Conservation (phyloP, 2,329 filamentous ascomycete genomes). For the Helotiales sp. region DNA sequence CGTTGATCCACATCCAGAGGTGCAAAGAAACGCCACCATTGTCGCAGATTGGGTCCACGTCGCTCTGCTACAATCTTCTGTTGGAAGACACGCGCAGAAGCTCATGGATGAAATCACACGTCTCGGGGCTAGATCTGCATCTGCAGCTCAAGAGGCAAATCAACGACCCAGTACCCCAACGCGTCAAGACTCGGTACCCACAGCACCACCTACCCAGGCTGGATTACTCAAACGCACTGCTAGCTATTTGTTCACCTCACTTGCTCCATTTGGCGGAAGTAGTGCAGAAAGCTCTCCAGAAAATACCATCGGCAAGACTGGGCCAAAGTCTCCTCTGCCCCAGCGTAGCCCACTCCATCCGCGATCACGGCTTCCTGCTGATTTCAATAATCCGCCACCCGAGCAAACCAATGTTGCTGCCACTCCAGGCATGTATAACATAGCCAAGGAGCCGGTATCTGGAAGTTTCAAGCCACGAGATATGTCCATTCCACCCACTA, state of each 20-base stretch:
- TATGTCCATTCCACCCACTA: constrained; percentile 54
- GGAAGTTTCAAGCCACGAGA: constrained; percentile 69
- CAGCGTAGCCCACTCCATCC: constrained; percentile 30
- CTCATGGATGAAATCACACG: constrained; percentile 73
- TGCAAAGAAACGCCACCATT: constrained; percentile 80
- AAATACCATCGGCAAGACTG: constrained; percentile 22
- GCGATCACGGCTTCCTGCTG: constrained; percentile 49
- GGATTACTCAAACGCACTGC: constrained; percentile 64
- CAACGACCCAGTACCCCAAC: constrained; percentile 33
- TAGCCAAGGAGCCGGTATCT: constrained; percentile 76
- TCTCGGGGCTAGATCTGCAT: constrained; percentile 47
- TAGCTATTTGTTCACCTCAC: constrained; percentile 57
- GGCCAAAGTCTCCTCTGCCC: constrained; percentile 28
- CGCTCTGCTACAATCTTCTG: constrained; percentile 72
- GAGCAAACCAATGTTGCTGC: constrained; percentile 72
- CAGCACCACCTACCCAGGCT: constrained; percentile 52
- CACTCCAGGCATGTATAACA: constrained; percentile 69
- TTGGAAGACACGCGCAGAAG: constrained; percentile 68
- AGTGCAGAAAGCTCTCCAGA: constrained; percentile 30
- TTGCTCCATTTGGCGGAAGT: constrained; percentile 46
- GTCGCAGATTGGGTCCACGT: constrained; percentile 85
- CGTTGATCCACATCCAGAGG: constrained; percentile 91
- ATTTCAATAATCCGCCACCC: constrained; percentile 60
- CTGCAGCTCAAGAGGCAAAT: constrained; percentile 34
- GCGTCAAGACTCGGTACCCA: constrained; percentile 25